Evolutionary conservation across 2,329 filamentous ascomycete genomes (phyloP).

Genomic region (Neofusicoccum laricinum): DNA sequence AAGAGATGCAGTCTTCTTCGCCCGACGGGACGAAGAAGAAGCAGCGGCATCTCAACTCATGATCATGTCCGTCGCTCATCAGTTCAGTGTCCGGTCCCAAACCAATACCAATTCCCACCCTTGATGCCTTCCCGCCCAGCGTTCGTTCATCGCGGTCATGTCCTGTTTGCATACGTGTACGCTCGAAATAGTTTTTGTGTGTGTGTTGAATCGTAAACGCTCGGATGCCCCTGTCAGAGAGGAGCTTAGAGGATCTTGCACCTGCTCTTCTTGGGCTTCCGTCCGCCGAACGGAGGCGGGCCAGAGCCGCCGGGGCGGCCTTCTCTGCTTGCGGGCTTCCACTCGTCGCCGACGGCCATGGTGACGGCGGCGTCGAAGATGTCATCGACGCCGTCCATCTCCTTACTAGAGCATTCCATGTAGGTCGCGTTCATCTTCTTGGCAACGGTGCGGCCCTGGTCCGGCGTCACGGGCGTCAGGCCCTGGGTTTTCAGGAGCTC

Average conservation of each 20-base stretch:
- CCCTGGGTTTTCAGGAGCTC: constrained; percentile 98
- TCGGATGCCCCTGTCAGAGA: background rate
- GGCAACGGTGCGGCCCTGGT: constrained; percentile 84
- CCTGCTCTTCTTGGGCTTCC: constrained; percentile 37
- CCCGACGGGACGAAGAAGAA: background rate
- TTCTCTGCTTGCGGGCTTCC: constrained; percentile 20
- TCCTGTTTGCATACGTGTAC: constrained; percentile 2
- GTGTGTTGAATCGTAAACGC: constrained; percentile 5
- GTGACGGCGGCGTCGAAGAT: constrained; percentile 92
- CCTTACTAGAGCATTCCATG: constrained; percentile 98
- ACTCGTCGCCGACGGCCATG: constrained; percentile 76
- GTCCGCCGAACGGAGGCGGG: constrained; percentile 27
- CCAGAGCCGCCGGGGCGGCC: background rate
- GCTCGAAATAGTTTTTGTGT: background rate
- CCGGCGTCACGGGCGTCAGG: constrained; percentile 86
- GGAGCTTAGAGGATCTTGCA: constrained; percentile 38
- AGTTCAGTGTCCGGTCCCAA: background rate
- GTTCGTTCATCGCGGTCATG: constrained; percentile 15
- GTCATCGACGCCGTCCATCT: constrained; percentile 93
- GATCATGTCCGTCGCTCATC: constrained; percentile 10
- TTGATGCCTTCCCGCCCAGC: constrained; percentile 13
- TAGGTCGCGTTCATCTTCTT: constrained; percentile 93
- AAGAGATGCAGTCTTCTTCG: background rate
- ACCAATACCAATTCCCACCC: background rate
- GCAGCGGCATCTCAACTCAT: background rate